Conservation (phyloP, 768 basidiomycete species). For the Leccinum subtestaceum region DNA sequence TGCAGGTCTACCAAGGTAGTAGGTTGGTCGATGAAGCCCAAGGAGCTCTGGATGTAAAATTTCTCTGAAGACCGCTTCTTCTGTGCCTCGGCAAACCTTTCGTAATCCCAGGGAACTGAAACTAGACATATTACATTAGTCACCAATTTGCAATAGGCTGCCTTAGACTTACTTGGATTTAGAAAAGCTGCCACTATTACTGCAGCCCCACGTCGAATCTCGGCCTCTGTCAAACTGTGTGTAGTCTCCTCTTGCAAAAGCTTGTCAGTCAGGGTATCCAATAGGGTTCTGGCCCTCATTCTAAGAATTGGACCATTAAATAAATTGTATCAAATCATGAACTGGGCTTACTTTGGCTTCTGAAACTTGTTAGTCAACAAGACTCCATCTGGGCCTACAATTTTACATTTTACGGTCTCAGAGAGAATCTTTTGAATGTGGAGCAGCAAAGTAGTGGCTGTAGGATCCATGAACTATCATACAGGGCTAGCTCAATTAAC, state of each 20-base stretch:
- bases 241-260: neutral
- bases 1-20: neutral
- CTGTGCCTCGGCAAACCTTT: neutral
- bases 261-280: too few species aligned
- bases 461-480: too few species aligned
- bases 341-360: too few species aligned
- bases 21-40: neutral
- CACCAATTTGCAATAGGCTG: neutral
- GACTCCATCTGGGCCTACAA: too few species aligned
- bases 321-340: too few species aligned
- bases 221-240: neutral
- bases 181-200: neutral
- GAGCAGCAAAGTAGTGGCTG: too few species aligned
- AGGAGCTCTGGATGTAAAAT: neutral
- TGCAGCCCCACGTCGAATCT: neutral
- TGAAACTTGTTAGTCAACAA: too few species aligned
- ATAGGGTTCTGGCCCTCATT: too few species aligned
- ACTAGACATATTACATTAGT: neutral
- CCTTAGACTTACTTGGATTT: neutral
- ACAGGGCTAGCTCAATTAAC: too few species aligned
- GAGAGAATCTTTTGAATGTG: too few species aligned
- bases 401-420: too few species aligned
- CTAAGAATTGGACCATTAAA: too few species aligned
- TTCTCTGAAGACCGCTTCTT: neutral
- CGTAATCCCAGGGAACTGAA: neutral